phyloP scores from a whole-genome alignment of 352 stramenopile genomes.

The Globisporangium solare region DNA sequence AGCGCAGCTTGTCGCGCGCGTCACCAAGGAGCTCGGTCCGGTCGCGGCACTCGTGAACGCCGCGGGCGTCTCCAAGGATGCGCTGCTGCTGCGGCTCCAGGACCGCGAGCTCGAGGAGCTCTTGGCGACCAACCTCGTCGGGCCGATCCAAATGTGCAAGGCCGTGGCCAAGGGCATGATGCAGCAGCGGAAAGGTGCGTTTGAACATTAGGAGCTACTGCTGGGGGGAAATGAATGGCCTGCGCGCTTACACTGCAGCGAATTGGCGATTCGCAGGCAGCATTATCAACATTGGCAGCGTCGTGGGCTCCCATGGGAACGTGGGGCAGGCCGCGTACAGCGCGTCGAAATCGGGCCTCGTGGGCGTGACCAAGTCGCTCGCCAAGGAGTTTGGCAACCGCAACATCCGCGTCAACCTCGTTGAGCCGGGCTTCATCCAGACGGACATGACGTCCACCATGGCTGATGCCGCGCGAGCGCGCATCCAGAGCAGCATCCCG shows the following conservation, averaged over 20 bases:
- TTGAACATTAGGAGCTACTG: too few species aligned
- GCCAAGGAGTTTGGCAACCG: conserved; percentile 80
- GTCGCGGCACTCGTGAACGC: conserved; percentile 71
- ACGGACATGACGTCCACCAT: conserved; percentile 80
- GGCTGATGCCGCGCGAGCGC: conserved; percentile 39
- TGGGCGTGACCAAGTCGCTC: conserved; percentile 72
- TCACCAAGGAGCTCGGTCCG: conserved; percentile 29
- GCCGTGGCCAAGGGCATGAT: conserved; percentile 77
- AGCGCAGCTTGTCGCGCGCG: conserved; percentile 34
- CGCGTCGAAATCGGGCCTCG: conserved; percentile 73
- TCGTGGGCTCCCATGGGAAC: conserved; percentile 73
- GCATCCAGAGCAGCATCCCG: conserved; percentile 43
- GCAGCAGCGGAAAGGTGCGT: conserved; percentile 40
- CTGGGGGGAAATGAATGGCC: too few species aligned
- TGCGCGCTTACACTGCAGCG: background rate
- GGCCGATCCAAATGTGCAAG: conserved; percentile 67
- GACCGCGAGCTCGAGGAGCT: conserved; percentile 61
- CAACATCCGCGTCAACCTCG: conserved; percentile 85
- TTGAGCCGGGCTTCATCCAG: conserved; percentile 81
- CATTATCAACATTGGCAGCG: conserved; percentile 84
- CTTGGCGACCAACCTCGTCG: conserved; percentile 73
- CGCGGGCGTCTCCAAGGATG: conserved; percentile 65
- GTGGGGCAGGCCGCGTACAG: conserved; percentile 79
- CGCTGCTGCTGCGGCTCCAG: conserved; percentile 60
- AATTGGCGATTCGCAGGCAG: conserved; percentile 22